Percentiles rank a stretch among this genome's conserved stretches.
phyloP scores from a whole-genome alignment of 2,329 filamentous ascomycete genomes.

The Aspergillus sp. region DNA sequence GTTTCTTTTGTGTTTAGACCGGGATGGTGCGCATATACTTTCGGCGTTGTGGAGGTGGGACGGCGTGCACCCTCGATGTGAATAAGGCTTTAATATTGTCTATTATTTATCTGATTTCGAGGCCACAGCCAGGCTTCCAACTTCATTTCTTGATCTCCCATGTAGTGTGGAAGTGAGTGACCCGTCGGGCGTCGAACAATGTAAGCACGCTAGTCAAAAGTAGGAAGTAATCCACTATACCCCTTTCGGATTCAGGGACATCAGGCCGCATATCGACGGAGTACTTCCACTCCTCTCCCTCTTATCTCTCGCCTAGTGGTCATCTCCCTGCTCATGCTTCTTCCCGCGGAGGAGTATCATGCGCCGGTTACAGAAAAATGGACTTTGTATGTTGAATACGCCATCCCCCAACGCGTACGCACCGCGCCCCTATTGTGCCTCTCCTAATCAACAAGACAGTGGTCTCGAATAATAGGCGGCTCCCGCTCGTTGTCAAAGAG shows the following conservation, averaged over 20 bases:
- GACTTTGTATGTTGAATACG: conserved; percentile 44
- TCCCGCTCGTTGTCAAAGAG: conserved; percentile 50
- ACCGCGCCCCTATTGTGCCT: not conserved
- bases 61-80: conserved; percentile 25
- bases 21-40: conserved; percentile 27
- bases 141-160: not conserved
- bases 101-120: conserved; percentile 5
- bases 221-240: not conserved
- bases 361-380: conserved; percentile 37
- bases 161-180: not conserved
- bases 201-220: conserved; percentile 9
- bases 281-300: conserved; percentile 4
- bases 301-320: conserved; percentile 9
- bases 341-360: conserved; percentile 27
- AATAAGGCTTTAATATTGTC: conserved; percentile 16
- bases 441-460: conserved; percentile 41
- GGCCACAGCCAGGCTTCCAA: conserved; percentile 3
- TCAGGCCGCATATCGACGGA: not conserved
- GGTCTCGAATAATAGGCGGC: conserved; percentile 63
- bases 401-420: not conserved
- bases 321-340: conserved; percentile 14
- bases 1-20: conserved; percentile 20
- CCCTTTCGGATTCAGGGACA: not conserved
- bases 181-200: not conserved
- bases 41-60: conserved; percentile 25